Percentiles rank a stretch among this genome's conserved stretches.
phyloP scores from a whole-genome alignment of 2,329 filamentous ascomycete genomes.

The Cephalotrichum gorgonifer region DNA sequence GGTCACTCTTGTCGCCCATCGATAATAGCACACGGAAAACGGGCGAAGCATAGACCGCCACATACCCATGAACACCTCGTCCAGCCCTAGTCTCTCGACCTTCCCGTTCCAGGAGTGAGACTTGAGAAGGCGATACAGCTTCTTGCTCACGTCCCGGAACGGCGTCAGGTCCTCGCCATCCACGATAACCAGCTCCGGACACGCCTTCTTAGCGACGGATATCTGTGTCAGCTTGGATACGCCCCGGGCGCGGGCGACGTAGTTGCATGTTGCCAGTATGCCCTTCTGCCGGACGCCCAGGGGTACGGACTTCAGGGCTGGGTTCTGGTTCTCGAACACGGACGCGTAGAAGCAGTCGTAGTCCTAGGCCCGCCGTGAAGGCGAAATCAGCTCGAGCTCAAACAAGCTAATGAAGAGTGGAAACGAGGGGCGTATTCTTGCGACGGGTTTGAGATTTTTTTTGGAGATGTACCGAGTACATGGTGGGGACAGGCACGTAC shows the following conservation, averaged over 20 bases:
- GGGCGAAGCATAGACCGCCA: slow-evolving; percentile 5
- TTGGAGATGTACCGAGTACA: neutral
- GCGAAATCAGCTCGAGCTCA: slow-evolving; percentile 1
- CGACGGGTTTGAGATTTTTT: too few species aligned
- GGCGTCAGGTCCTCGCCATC: slow-evolving; percentile 77
- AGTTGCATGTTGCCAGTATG: slow-evolving; percentile 90
- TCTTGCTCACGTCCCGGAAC: slow-evolving; percentile 81
- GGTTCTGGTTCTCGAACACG: slow-evolving; percentile 74
- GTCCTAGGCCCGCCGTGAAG: slow-evolving; percentile 10
- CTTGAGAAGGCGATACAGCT: slow-evolving; percentile 62
- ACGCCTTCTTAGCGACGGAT: slow-evolving; percentile 66
- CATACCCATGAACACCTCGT: slow-evolving; percentile 59
- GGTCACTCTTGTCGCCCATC: too few species aligned
- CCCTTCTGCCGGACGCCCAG: slow-evolving; percentile 88
- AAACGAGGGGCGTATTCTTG: too few species aligned
- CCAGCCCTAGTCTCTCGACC: slow-evolving; percentile 77
- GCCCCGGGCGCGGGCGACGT: slow-evolving; percentile 67
- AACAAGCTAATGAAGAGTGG: neutral
- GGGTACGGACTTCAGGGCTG: slow-evolving; percentile 59
- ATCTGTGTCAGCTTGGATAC: slow-evolving; percentile 79
- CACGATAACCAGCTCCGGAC: slow-evolving; percentile 76
- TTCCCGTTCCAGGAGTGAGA: slow-evolving; percentile 67
- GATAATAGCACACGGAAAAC: too few species aligned
- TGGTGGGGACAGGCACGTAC: slow-evolving; percentile 1
- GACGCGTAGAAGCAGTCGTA: slow-evolving; percentile 94